Conservation (phyloP, 495 filamentous ascomycete species). For the Talaromyces proteolyticus region DNA sequence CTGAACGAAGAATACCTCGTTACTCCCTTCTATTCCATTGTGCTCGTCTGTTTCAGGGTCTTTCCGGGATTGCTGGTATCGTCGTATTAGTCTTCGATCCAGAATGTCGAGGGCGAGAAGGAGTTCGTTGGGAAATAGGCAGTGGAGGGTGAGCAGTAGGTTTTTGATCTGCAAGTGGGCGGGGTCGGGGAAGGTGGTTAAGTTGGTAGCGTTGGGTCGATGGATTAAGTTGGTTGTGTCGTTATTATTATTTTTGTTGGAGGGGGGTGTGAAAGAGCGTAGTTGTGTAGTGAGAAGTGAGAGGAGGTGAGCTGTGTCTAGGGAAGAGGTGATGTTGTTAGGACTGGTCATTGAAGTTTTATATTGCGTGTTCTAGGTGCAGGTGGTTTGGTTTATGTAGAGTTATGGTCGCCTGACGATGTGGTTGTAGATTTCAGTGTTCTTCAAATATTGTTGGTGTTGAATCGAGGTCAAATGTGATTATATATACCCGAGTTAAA, state of each 20-base stretch:
- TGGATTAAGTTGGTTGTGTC: slow-evolving; percentile 1
- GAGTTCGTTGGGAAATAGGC: slow-evolving; percentile 46
- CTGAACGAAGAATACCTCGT: slow-evolving; percentile 5
- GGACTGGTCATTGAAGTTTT: neutral
- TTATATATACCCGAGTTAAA: too few species aligned
- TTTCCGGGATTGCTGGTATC: slow-evolving; percentile 12
- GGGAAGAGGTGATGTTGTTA: neutral
- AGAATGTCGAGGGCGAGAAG: slow-evolving; percentile 79
- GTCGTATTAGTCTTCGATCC: slow-evolving; percentile 62
- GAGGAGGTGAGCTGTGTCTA: slow-evolving; percentile 2
- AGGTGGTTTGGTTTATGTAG: neutral
- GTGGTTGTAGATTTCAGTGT: too few species aligned
- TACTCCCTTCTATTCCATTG: neutral
- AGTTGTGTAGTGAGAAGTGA: slow-evolving; percentile 8
- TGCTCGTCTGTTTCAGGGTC: neutral
- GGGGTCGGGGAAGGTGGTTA: too few species aligned
- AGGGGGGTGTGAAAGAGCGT: neutral
- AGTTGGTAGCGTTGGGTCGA: slow-evolving; percentile 7
- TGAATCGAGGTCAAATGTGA: too few species aligned
- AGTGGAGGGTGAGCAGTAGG: slow-evolving; percentile 47
- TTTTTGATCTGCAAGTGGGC: slow-evolving; percentile 33
- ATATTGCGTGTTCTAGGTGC: neutral
- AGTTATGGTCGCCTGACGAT: too few species aligned
- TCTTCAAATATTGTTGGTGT: too few species aligned
- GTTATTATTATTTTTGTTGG: slow-evolving; percentile 3